Conservation (phyloP, 768 basidiomycete species). For the Amanita inopinata region DNA sequence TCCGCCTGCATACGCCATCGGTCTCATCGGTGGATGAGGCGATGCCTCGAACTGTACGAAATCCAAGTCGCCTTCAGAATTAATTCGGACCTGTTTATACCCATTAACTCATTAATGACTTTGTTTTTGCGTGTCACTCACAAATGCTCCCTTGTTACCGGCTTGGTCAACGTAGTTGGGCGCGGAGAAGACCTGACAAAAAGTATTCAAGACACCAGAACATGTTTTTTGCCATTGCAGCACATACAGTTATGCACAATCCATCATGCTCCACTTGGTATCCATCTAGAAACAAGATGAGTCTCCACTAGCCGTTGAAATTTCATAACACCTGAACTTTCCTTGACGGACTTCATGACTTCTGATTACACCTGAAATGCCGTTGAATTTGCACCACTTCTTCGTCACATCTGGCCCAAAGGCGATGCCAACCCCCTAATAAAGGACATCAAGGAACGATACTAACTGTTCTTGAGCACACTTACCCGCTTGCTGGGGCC, state of each 20-base stretch:
- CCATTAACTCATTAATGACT: background rate
- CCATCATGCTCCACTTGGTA: conserved; percentile 95
- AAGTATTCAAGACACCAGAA: conserved; percentile 4
- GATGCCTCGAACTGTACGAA: conserved; percentile 81
- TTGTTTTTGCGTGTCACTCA: conserved; percentile 26
- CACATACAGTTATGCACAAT: conserved; percentile 77
- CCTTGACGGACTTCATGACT: conserved; percentile 96
- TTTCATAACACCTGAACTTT: conserved; percentile 22
- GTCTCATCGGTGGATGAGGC: conserved; percentile 83
- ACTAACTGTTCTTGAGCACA: conserved; percentile 8
- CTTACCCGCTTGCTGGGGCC: conserved; percentile 93
- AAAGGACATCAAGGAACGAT: conserved; percentile 12
- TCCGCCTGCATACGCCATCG: conserved; percentile 83
- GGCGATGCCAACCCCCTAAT: conserved; percentile 87
- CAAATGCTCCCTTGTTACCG: conserved; percentile 89
- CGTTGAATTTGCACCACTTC: conserved; percentile 81
- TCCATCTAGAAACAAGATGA: conserved; percentile 44
- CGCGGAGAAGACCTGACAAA: conserved; percentile 74
- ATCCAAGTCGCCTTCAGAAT: conserved; percentile 59
- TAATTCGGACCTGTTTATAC: conserved; percentile 64
- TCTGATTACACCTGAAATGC: conserved; percentile 81
- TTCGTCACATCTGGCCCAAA: conserved; percentile 94
- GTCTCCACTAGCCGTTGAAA: conserved; percentile 1
- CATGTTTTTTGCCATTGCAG: background rate
- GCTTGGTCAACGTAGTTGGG: conserved; percentile 93